Evolutionary conservation across 139 green algal species (phyloP).

Genomic region (Diplosphaera chodatii): DNA sequence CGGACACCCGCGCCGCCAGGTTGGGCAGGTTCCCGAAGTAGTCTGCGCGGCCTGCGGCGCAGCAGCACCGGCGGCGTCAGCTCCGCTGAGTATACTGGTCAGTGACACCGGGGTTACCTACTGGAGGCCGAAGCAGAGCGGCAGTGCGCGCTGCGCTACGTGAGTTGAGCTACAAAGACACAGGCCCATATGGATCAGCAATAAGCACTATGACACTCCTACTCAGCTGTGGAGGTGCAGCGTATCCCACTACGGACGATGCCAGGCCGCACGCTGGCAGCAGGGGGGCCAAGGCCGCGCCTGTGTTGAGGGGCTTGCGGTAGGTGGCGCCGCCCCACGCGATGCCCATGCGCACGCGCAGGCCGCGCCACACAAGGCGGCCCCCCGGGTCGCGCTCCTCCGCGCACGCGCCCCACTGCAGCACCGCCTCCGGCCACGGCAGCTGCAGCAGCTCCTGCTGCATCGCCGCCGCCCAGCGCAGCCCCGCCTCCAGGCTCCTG

Average conservation of each 20-base stretch:
- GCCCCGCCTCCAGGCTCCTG: conserved; percentile 33
- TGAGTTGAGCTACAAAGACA: too few species aligned
- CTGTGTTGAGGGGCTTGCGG: conserved; percentile 70
- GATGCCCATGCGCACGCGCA: conserved; percentile 71
- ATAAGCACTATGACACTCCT: too few species aligned
- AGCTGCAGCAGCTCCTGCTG: conserved; percentile 63
- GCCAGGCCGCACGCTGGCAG: too few species aligned
- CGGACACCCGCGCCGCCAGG: conserved; percentile 60
- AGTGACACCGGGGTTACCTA: too few species aligned
- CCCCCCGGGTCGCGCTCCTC: conserved; percentile 13
- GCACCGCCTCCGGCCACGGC: conserved; percentile 53
- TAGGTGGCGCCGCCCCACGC: conserved; percentile 47
- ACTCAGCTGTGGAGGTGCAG: neutral
- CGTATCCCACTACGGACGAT: too few species aligned
- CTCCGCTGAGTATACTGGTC: too few species aligned
- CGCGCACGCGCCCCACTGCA: conserved; percentile 51
- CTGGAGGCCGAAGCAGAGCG: too few species aligned
- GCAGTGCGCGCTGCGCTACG: too few species aligned
- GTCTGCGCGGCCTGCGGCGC: conserved; percentile 55
- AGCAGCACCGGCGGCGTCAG: too few species aligned
- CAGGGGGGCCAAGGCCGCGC: conserved; percentile 8
- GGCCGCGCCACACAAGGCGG: conserved; percentile 52
- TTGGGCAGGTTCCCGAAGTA: conserved; percentile 80
- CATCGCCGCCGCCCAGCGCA: conserved; percentile 43
- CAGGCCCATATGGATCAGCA: too few species aligned